Base-by-base conservation (phyloP, 345 rosid genomes). In the Syzygium grande region DNA sequence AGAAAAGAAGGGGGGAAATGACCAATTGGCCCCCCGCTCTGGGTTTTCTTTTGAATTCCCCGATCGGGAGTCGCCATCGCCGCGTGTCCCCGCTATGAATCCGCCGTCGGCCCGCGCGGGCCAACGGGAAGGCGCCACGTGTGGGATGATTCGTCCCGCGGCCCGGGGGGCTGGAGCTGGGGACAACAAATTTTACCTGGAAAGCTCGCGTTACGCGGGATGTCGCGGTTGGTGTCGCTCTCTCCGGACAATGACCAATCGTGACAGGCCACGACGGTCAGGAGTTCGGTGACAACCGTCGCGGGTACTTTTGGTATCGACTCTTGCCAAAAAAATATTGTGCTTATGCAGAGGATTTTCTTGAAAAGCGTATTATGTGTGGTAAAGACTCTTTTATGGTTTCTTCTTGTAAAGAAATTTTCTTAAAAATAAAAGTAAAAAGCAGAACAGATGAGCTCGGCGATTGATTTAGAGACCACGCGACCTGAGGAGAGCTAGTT, bases 21-120 rank as follows among this genome's bases (percentile, higher is more conserved):
- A 90, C 91, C 8, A 84, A 84, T 86, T 90, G 87, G 87, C 89
- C 91, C 46, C 89, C 27, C 83, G 85, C 83, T 34, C 86, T 12
- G 49, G 29, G 11, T 73, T 46, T 61, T 6, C 7, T 5, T 89
- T 89, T 86, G 87, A 89, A 89, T 83, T 89, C 85, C 85, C 79
- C 86, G 8, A 52, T 59, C 73, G 49, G 22, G 14, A 10, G 83
- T 5, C 83, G 11, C 83, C 59, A 55, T 55, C 83, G 6, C 38
- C 83, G 49, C 3, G 83, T 5, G 83, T 2, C 19, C 19, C 14
- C 49, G 49, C 80, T 9, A n/a, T 9, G 9, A 25, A 41, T 10
- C 22, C 25, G 83, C 4, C 49, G 0, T 22, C 14, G 25, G 43
- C 7, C 7, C 49, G 0, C 80, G 7, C 49, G 7, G 27, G 49